A percentile compares a stretch with the other conserved stretches of the same genome.
Conservation (phyloP, 2,329 filamentous ascomycete species). For the Talaromyces sp. region DNA sequence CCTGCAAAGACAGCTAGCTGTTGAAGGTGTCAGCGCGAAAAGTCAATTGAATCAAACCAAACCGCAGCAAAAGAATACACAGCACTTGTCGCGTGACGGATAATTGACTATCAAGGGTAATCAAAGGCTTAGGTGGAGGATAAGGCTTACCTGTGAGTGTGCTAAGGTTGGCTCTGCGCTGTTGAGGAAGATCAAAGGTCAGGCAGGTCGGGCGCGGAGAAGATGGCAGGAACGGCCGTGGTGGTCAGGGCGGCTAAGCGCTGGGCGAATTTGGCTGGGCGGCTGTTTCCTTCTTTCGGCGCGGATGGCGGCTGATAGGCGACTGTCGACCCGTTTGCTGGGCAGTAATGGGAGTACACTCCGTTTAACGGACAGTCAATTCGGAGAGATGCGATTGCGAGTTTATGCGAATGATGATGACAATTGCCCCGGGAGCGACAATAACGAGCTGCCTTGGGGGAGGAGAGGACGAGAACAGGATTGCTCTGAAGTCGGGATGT, state of each 20-base stretch:
- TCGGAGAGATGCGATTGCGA: not conserved
- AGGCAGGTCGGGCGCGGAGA: constrained; percentile 15
- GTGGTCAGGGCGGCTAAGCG: constrained; percentile 3
- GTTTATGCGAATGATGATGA: not conserved
- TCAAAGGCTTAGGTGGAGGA: not conserved
- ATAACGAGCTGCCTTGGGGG: not conserved
- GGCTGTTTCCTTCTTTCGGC: constrained; percentile 3
- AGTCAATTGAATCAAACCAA: not conserved
- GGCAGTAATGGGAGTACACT: not conserved
- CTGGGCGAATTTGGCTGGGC: constrained; percentile 1
- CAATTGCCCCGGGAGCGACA: not conserved
- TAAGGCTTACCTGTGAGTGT: not conserved
- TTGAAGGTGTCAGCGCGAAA: constrained; percentile 8
- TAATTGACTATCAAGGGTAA: too few species aligned
- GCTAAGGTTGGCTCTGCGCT: constrained; percentile 1
- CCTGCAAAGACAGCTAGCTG: constrained; percentile 8
- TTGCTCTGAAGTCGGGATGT: not conserved
- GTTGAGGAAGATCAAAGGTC: constrained; percentile 9
- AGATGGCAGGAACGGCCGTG: constrained; percentile 8
- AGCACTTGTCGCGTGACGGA: not conserved
- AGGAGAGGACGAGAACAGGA: not conserved
- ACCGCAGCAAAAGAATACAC: not conserved
- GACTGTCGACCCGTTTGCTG: not conserved
- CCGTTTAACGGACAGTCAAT: not conserved
- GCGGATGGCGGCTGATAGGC: constrained; percentile 6